Conservation (phyloP, 306 rosid species). For the Castanea mollissima region DNA sequence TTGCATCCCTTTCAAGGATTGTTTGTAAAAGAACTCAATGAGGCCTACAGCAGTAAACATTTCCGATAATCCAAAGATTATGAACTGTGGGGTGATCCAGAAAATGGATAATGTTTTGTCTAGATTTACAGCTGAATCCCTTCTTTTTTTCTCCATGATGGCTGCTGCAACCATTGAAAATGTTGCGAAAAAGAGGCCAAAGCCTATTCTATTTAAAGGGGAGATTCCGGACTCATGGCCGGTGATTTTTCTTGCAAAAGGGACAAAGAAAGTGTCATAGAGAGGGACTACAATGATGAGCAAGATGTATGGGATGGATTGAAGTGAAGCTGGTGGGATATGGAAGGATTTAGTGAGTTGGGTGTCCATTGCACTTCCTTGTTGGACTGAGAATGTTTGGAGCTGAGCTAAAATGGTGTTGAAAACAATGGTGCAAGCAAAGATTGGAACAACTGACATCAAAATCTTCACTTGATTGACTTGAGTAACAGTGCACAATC, state of each 20-base stretch:
- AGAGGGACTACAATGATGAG: slow-evolving; percentile 78
- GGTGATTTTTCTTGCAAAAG: slow-evolving; percentile 69
- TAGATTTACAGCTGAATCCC: slow-evolving; percentile 49
- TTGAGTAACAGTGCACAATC: slow-evolving; percentile 65
- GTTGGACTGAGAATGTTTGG: slow-evolving; percentile 96
- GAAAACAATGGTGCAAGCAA: slow-evolving; percentile 95
- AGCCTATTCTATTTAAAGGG: slow-evolving; percentile 73
- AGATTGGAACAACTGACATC: slow-evolving; percentile 76
- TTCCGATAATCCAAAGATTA: slow-evolving; percentile 89
- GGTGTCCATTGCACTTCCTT: slow-evolving; percentile 84
- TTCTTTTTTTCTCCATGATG: slow-evolving; percentile 69
- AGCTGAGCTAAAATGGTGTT: slow-evolving; percentile 96
- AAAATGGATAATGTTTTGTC: slow-evolving; percentile 65
- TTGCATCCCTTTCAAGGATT: slow-evolving; percentile 77
- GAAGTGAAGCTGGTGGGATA: slow-evolving; percentile 94
- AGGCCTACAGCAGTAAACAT: slow-evolving; percentile 91
- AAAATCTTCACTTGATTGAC: slow-evolving; percentile 79
- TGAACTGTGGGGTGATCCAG: slow-evolving; percentile 95
- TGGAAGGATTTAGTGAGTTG: slow-evolving; percentile 57
- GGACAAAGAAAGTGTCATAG: slow-evolving; percentile 79
- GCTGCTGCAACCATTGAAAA: slow-evolving; percentile 96
- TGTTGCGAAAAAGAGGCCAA: slow-evolving; percentile 78
- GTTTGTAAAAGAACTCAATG: slow-evolving; percentile 86
- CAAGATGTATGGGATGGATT: slow-evolving; percentile 82
- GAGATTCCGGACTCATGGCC: slow-evolving; percentile 84